Conservation (phyloP, 257 asterid genomes). For the Avicennia marina region DNA sequence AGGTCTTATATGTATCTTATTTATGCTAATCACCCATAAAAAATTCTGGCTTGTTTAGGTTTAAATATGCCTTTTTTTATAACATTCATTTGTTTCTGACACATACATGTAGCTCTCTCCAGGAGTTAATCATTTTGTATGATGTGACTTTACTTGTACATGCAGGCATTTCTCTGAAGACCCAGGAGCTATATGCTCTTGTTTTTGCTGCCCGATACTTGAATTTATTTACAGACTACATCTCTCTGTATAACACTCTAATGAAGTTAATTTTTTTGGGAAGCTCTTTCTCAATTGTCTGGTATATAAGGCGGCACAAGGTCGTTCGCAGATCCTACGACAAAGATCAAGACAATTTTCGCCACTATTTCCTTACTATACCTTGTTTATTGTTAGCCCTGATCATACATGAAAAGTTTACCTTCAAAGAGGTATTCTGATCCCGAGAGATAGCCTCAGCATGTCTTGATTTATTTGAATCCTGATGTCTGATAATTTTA, state of each 20-base stretch:
- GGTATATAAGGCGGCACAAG: slow-evolving; percentile 89
- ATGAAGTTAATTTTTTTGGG: slow-evolving; percentile 83
- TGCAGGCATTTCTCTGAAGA: slow-evolving; percentile 81
- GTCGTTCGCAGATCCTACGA: slow-evolving; percentile 83
- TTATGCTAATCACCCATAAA: too few species aligned
- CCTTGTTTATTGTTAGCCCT: slow-evolving; percentile 71
- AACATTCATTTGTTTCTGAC: too few species aligned
- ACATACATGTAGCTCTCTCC: too few species aligned
- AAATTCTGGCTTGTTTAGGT: too few species aligned
- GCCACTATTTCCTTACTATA: slow-evolving; percentile 61
- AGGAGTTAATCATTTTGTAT: too few species aligned
- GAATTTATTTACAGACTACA: slow-evolving; percentile 60
- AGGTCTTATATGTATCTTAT: too few species aligned
- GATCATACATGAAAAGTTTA: slow-evolving; percentile 64
- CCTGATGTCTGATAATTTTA: neutral
- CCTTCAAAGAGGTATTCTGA: slow-evolving; percentile 65
- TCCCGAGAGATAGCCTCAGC: neutral
- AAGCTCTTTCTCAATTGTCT: slow-evolving; percentile 84
- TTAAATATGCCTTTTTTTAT: too few species aligned
- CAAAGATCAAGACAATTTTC: slow-evolving; percentile 84
- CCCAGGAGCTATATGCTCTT: slow-evolving; percentile 81
- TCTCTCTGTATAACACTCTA: slow-evolving; percentile 67
- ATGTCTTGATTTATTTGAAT: neutral
- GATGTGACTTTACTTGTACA: too few species aligned
- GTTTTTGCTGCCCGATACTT: slow-evolving; percentile 87